Evolutionary conservation across 2,329 filamentous ascomycete genomes (phyloP).

Genomic region (Hypoxylon rubiginosum): DNA sequence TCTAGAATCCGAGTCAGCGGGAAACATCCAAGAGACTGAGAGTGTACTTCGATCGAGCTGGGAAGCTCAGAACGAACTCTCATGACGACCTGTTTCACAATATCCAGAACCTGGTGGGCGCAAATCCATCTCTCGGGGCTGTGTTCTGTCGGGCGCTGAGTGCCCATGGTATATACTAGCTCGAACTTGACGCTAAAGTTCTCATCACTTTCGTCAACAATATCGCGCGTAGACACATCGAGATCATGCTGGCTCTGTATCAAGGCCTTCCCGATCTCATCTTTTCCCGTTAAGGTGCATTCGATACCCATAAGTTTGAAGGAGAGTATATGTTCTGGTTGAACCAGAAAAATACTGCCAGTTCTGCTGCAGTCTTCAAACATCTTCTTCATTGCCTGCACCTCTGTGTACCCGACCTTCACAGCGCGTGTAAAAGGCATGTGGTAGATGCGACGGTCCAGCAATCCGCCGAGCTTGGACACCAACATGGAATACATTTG

Average conservation of each 20-base stretch:
- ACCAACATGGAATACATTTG: slow-evolving; percentile 71
- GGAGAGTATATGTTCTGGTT: slow-evolving; percentile 75
- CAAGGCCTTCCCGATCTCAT: slow-evolving; percentile 52
- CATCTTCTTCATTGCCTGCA: slow-evolving; percentile 54
- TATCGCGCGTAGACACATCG: slow-evolving; percentile 61
- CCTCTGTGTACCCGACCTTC: slow-evolving; percentile 50
- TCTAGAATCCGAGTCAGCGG: slow-evolving; percentile 64
- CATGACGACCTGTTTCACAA: slow-evolving; percentile 54
- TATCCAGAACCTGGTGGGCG: slow-evolving; percentile 65
- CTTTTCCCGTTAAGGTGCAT: slow-evolving; percentile 52
- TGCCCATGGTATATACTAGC: slow-evolving; percentile 73
- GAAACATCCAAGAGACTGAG: slow-evolving; percentile 54
- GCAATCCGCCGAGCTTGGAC: slow-evolving; percentile 67
- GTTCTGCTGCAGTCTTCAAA: slow-evolving; percentile 61
- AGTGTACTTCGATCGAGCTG: slow-evolving; percentile 59
- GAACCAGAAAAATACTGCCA: slow-evolving; percentile 70
- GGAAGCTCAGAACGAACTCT: slow-evolving; percentile 52
- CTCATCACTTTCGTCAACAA: slow-evolving; percentile 76
- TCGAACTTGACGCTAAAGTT: slow-evolving; percentile 73
- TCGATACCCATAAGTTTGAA: slow-evolving; percentile 74
- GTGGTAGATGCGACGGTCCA: slow-evolving; percentile 66
- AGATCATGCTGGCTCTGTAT: slow-evolving; percentile 61
- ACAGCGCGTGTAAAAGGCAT: slow-evolving; percentile 71
- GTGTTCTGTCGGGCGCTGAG: slow-evolving; percentile 63
- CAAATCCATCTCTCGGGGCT: slow-evolving; percentile 69